These are phyloP conservation scores for Cinchona pubescens DNA, from an alignment of 257 asterid genomes.

Conservation along the genomic window DNA sequence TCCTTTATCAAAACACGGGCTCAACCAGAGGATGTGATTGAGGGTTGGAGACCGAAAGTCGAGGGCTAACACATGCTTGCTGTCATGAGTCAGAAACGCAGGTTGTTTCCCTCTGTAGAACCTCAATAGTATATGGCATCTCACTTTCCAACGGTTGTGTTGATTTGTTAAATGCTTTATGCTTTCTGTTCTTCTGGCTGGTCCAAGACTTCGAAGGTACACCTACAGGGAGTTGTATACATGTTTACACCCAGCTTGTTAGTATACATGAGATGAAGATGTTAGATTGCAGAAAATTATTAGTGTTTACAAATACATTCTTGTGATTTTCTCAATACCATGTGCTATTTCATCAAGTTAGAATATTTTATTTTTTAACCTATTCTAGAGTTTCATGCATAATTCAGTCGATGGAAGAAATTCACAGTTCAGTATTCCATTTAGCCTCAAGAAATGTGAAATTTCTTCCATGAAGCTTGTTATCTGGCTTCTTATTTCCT, in stretches of 20 bases:
- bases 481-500: background rate
- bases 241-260: background rate
- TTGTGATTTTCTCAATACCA: background rate
- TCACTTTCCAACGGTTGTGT: background rate
- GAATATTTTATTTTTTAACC: background rate
- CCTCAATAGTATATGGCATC: background rate
- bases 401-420: background rate
- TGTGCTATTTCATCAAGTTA: background rate
- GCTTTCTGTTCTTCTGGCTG: background rate
- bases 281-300: background rate
- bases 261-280: background rate
- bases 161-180: background rate
- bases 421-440: background rate
- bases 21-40: conserved; percentile 62
- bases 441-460: background rate
- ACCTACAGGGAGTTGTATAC: background rate
- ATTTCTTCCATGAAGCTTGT: background rate
- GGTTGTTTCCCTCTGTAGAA: background rate
- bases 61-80: conserved; percentile 37
- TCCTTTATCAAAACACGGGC: conserved; percentile 77
- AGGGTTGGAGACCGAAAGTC: conserved; percentile 91
- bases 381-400: background rate
- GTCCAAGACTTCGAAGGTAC: background rate
- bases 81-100: background rate
- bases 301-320: background rate